phyloP scores from a whole-genome alignment of 805 yeast genomes.

The Cyberlindnera subsufficiens region DNA sequence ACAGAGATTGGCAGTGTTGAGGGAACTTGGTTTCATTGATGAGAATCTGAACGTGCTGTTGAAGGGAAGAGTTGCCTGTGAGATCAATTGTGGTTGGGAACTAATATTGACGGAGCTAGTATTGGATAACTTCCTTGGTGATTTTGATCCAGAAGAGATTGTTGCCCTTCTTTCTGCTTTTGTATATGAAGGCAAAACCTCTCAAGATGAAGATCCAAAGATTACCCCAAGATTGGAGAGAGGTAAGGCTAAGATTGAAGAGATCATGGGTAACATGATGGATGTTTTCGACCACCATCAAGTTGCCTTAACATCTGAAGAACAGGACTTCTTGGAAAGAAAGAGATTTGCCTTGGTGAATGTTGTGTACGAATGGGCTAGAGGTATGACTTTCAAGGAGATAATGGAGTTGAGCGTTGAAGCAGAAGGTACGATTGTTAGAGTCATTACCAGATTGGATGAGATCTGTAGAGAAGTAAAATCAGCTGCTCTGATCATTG shows the following conservation, averaged over 20 bases:
- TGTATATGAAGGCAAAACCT: constrained; percentile 77
- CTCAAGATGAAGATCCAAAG: constrained; percentile 52
- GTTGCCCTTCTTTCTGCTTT: constrained; percentile 92
- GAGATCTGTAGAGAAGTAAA: constrained; percentile 94
- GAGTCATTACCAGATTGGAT: constrained; percentile 91
- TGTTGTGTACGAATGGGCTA: constrained; percentile 97
- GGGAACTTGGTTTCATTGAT: constrained; percentile 78
- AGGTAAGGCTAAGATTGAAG: constrained; percentile 62
- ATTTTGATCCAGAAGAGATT: constrained; percentile 91
- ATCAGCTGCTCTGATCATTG: constrained; percentile 90
- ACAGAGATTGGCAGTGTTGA: constrained; percentile 74
- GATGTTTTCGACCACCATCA: constrained; percentile 59
- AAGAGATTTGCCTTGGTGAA: constrained; percentile 87
- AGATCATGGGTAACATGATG: constrained; percentile 60
- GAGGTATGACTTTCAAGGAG: constrained; percentile 86
- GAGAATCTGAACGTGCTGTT: constrained; percentile 66
- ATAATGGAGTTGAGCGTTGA: constrained; percentile 86
- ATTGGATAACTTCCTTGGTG: constrained; percentile 86
- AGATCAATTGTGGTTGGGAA: constrained; percentile 88
- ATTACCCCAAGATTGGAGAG: constrained; percentile 76
- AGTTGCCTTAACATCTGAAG: constrained; percentile 76
- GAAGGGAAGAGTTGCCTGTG: constrained; percentile 93
- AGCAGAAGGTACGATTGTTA: constrained; percentile 93
- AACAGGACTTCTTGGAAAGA: constrained; percentile 74
- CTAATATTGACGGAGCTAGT: constrained; percentile 82